These are phyloP conservation scores for Nakataea oryzae DNA, from an alignment of 2,329 filamentous ascomycete genomes.

Conservation along the genomic window DNA sequence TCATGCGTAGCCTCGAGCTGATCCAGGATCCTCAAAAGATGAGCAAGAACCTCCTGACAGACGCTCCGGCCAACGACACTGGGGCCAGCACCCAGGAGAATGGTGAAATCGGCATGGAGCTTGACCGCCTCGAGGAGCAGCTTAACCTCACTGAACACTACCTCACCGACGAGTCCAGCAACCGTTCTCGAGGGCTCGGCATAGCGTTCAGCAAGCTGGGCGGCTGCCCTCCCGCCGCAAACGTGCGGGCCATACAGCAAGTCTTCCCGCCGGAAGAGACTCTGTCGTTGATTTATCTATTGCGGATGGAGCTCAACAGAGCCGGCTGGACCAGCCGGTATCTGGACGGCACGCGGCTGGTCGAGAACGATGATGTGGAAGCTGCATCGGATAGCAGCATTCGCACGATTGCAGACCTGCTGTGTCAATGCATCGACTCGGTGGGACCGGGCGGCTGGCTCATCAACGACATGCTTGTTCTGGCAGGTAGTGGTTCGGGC, in stretches of 20 bases:
- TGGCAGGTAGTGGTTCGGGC: slow-evolving; percentile 23
- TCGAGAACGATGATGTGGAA: slow-evolving; percentile 30
- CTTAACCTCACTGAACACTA: slow-evolving; percentile 59
- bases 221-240: slow-evolving; percentile 47
- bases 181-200: slow-evolving; percentile 54
- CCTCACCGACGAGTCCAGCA: slow-evolving; percentile 51
- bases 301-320: slow-evolving; percentile 62
- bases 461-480: slow-evolving; percentile 41
- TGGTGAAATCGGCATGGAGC: slow-evolving; percentile 35
- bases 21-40: slow-evolving; percentile 30
- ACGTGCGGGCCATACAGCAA: slow-evolving; percentile 53
- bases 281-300: slow-evolving; percentile 59
- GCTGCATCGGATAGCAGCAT: slow-evolving; percentile 58
- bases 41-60: slow-evolving; percentile 19
- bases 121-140: slow-evolving; percentile 53
- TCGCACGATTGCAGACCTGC: slow-evolving; percentile 58
- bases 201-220: slow-evolving; percentile 61
- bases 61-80: slow-evolving; percentile 19
- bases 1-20: slow-evolving; percentile 61
- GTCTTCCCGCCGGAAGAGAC: slow-evolving; percentile 58
- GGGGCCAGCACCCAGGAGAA: slow-evolving; percentile 17
- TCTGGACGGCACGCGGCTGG: slow-evolving; percentile 42
- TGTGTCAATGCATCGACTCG: slow-evolving; percentile 65
- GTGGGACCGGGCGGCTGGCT: slow-evolving; percentile 69
- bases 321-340: slow-evolving; percentile 70